These are phyloP conservation scores for Pichia gijzeniarum DNA, from an alignment of 805 yeast genomes.

Conservation along the genomic window DNA sequence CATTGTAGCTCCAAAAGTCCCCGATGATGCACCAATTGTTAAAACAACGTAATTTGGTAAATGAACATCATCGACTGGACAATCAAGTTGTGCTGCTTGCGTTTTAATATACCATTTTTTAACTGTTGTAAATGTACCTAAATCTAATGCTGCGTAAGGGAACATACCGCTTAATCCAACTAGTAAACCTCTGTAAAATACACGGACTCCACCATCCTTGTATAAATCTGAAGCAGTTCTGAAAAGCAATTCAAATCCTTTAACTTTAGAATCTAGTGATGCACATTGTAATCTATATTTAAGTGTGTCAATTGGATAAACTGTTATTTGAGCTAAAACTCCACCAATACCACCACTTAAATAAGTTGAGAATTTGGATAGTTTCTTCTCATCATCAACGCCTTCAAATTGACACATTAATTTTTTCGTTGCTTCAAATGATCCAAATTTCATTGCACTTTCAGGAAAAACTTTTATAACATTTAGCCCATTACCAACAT, in stretches of 20 bases:
- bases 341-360: slow-evolving; percentile 96
- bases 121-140: slow-evolving; percentile 86
- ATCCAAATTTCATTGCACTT: slow-evolving; percentile 94
- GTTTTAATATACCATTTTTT: slow-evolving; percentile 67
- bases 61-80: slow-evolving; percentile 59
- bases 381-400: slow-evolving; percentile 55
- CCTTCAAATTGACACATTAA: slow-evolving; percentile 72
- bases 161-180: slow-evolving; percentile 96
- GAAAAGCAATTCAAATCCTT: slow-evolving; percentile 55
- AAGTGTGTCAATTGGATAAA: slow-evolving; percentile 92
- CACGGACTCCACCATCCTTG: slow-evolving; percentile 65
- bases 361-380: slow-evolving; percentile 76
- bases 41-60: slow-evolving; percentile 76
- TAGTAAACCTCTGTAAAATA: slow-evolving; percentile 80
- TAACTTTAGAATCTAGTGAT: slow-evolving; percentile 53
- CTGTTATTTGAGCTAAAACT: slow-evolving; percentile 84
- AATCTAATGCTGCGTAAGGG: slow-evolving; percentile 94
- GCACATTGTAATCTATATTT: slow-evolving; percentile 94
- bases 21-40: slow-evolving; percentile 91
- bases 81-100: slow-evolving; percentile 48
- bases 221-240: slow-evolving; percentile 75
- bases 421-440: slow-evolving; percentile 83
- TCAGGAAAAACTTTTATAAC: slow-evolving; percentile 94
- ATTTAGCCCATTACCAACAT: slow-evolving; percentile 92
- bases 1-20: slow-evolving; percentile 90